Base-by-base conservation (phyloP, 805 yeast species). In the Nakazawaea pomicola region DNA sequence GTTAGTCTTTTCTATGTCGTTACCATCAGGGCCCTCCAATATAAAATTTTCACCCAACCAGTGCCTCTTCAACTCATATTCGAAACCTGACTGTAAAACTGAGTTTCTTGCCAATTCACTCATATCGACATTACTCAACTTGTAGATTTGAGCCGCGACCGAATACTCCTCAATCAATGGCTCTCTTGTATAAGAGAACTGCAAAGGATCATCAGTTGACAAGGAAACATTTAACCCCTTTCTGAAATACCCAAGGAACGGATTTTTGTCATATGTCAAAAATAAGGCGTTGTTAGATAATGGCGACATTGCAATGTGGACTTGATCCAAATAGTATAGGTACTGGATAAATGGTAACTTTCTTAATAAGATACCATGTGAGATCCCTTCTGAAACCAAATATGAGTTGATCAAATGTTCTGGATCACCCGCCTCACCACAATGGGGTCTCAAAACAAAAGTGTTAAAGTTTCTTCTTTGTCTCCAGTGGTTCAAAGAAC, bases 381-480 rank as follows among this genome's bases (percentile, higher is more conserved):
- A 86, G 46, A 93, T 93, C 38, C 95, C 87, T 55, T 91, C 95
- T 1, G 97, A 80, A 1, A 93, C 78, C 54, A 93, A 64, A 54
- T 84, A 93, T 1, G 99, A 90, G 38, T 90, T 75, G 33, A 90
- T 86, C 56, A 95, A 70, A 67, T 93, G 99, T 56, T 93, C 98
- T 1, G 98, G 97, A 57, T 93, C 99, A 46, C 99, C 99, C n/a
- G 99, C 99, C 63, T 93, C 99, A 48, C 99, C 99, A 52, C 96
- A 87, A 61, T 93, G 99, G 3, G 99, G 99, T 54, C 99, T 76
- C 53, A 93, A 67, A n/a, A 88, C 95, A 62, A 93, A 82, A 0
- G 97, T 90, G 59, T 85, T 90, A 62, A 78, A 84, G 0, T 85
- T 83, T 44, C 90, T 73, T 44, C 67, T 71, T 25, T 70, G 65